These are phyloP conservation scores for Aureobasidium pullulans DNA, from an alignment of 2,329 filamentous ascomycete genomes.

Conservation along the genomic window DNA sequence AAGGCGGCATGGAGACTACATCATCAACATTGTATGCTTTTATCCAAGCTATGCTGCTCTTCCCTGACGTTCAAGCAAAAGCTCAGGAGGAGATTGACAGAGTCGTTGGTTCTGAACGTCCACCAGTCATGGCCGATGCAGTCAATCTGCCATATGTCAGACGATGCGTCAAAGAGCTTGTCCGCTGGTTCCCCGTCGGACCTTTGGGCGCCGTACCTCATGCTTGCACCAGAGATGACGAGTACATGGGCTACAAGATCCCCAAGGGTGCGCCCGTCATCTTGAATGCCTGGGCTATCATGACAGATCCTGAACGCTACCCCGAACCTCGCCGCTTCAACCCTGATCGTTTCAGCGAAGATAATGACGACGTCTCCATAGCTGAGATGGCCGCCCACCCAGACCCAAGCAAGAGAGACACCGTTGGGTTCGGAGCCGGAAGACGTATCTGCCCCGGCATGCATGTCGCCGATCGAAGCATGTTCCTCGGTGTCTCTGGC, in stretches of 20 bases:
- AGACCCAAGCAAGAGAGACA: constrained; percentile 40
- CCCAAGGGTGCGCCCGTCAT: constrained; percentile 30
- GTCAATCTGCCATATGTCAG: constrained; percentile 26
- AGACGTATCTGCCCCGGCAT: constrained; percentile 53
- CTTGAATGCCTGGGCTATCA: constrained; percentile 35
- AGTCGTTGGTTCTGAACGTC: constrained; percentile 20
- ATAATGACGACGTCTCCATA: constrained; percentile 19
- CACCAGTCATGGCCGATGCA: constrained; percentile 26
- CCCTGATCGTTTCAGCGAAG: constrained; percentile 24
- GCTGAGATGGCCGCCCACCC: constrained; percentile 28
- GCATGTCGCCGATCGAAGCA: constrained; percentile 44
- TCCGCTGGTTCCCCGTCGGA: constrained; percentile 28
- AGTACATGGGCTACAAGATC: constrained; percentile 28
- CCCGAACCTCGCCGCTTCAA: constrained; percentile 32
- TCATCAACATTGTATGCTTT: constrained; percentile 28
- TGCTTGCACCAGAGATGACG: constrained; percentile 26
- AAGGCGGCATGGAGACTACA: constrained; percentile 37
- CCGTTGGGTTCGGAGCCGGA: constrained; percentile 50
- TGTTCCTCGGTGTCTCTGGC: constrained; percentile 43
- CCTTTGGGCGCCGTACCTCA: constrained; percentile 31
- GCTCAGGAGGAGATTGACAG: constrained; percentile 21
- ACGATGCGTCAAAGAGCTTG: constrained; percentile 28
- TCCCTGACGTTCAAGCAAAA: constrained; percentile 17
- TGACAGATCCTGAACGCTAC: constrained; percentile 32
- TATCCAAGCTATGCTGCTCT: constrained; percentile 25